A percentile compares a stretch with the other conserved stretches of the same genome.
Evolutionary conservation across 257 asterid genomes (phyloP).

Genomic region (Primulina huaijiensis): DNA sequence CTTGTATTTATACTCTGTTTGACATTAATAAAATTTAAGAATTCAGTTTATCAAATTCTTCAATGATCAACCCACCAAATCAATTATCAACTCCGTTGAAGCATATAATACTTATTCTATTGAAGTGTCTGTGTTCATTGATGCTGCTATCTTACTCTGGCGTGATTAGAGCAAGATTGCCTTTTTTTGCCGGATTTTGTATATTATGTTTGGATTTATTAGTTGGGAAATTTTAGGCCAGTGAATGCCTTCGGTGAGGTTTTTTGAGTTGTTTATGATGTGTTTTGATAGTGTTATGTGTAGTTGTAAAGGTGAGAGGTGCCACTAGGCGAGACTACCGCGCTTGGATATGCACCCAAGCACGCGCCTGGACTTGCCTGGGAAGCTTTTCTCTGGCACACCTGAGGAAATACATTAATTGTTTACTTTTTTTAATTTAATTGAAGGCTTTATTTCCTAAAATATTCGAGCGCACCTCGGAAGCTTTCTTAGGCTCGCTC

Average conservation of each 20-base stretch:
- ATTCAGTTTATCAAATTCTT: no score
- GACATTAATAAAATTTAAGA: no score
- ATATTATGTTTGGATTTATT: background rate
- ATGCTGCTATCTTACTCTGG: background rate
- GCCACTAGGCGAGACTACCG: no score
- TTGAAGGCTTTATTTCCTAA: no score
- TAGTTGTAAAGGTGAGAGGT: no score
- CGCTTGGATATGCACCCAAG: no score
- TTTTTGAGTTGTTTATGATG: slow-evolving; percentile 7
- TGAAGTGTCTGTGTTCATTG: slow-evolving; percentile 3
- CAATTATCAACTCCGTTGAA: background rate
- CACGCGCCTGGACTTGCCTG: no score
- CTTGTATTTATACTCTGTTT: no score
- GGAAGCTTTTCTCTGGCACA: background rate
- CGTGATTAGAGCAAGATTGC: background rate
- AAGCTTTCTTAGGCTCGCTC: no score
- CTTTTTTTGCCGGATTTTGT: background rate
- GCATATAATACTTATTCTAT: background rate
- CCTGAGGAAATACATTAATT: background rate
- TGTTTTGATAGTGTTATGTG: background rate
- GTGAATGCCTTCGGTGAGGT: background rate
- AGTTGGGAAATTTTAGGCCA: background rate
- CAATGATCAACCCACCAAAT: slow-evolving; percentile 5
- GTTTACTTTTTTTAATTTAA: background rate
- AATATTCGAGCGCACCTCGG: no score